Evolutionary conservation across 1,284 basidiomycete species (phyloP).

Genomic region (Lignosus rhinocerotis): DNA sequence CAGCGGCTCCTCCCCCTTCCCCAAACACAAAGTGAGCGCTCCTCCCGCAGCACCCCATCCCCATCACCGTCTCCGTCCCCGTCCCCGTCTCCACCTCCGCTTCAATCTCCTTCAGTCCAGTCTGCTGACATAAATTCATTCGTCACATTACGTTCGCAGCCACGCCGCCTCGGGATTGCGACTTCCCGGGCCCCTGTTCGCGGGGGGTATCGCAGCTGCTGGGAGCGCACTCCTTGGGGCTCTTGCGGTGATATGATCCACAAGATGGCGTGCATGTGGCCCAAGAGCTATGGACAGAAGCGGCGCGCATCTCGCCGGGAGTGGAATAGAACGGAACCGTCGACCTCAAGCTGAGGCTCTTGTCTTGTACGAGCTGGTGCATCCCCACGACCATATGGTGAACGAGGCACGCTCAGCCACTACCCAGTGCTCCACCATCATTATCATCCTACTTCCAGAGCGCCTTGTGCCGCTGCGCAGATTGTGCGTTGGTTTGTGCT

Average conservation of each 20-base stretch:
- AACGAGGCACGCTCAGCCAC: not conserved
- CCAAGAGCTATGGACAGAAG: not conserved
- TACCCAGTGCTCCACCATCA: not conserved
- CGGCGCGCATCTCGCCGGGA: not conserved
- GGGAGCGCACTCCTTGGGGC: constrained; percentile 15
- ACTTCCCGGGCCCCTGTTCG: constrained; percentile 1
- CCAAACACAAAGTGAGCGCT: constrained; percentile 6
- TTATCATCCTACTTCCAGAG: not conserved
- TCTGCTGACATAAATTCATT: not conserved
- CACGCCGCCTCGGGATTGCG: not conserved
- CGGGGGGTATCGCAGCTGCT: constrained; percentile 8
- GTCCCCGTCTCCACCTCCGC: not conserved
- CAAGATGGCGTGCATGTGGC: not conserved
- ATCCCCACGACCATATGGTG: not conserved
- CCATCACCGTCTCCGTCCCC: not conserved
- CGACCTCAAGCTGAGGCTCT: not conserved
- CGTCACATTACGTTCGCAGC: too few species aligned
- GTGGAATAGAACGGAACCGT: not conserved
- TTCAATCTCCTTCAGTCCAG: too few species aligned
- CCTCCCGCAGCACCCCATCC: not conserved
- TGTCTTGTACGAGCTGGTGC: not conserved
- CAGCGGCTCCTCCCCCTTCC: constrained; percentile 6
- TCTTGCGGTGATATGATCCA: not conserved
- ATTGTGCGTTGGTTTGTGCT: too few species aligned
- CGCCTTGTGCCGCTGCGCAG: too few species aligned